phyloP scores from a whole-genome alignment of 2,329 filamentous ascomycete species.

The Paecilomyces formosus region DNA sequence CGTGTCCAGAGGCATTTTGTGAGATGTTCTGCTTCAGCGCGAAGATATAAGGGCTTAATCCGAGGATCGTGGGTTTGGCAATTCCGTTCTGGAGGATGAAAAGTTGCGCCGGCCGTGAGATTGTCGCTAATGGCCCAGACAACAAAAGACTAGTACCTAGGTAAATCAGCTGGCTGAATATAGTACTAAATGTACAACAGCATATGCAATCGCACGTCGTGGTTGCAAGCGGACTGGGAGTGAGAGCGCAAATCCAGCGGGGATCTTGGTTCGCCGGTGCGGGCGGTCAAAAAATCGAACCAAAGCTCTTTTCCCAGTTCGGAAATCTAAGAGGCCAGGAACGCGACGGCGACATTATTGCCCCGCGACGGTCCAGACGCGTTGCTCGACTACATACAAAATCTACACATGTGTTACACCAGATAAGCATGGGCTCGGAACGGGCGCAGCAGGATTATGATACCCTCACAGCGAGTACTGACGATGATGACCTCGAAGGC shows the following conservation, averaged over 20 bases:
- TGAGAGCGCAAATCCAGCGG: background rate
- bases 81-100: background rate
- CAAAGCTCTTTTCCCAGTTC: conserved; percentile 16
- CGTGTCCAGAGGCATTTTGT: conserved; percentile 83
- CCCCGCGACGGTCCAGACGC: background rate
- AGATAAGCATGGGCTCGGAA: conserved; percentile 13
- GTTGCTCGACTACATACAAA: background rate
- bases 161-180: background rate
- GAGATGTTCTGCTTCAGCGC: background rate
- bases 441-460: conserved; percentile 19
- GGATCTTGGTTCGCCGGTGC: background rate
- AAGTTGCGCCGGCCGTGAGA: background rate
- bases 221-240: background rate
- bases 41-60: background rate
- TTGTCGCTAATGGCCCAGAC: background rate
- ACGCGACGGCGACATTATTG: background rate
- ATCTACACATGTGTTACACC: background rate
- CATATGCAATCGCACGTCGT: background rate
- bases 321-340: conserved; percentile 6
- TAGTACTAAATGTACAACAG: background rate
- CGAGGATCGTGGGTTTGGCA: background rate
- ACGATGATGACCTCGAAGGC: conserved; percentile 39
- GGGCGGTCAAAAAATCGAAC: conserved; percentile 6
- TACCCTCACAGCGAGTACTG: conserved; percentile 16
- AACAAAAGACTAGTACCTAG: background rate